Evolutionary conservation across 2,329 filamentous ascomycete genomes (phyloP).

Genomic region (Fusarium tupiense): DNA sequence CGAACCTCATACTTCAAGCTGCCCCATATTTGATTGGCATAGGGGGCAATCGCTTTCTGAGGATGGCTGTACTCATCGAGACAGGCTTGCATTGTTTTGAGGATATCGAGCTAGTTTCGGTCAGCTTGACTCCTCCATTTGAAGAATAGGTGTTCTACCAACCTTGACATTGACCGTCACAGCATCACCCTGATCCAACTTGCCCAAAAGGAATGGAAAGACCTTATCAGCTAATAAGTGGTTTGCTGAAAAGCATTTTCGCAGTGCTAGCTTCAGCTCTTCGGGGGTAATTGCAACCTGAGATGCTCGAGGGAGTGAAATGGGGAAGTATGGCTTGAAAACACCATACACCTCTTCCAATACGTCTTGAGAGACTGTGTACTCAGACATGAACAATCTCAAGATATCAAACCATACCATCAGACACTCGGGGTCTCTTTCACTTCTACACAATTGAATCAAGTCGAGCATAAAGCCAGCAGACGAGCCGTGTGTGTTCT

Average conservation of each 20-base stretch:
- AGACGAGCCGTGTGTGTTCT: slow-evolving; percentile 55
- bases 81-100: slow-evolving; percentile 65
- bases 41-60: slow-evolving; percentile 58
- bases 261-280: slow-evolving; percentile 63
- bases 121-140: slow-evolving; percentile 4
- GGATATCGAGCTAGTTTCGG: slow-evolving; percentile 58
- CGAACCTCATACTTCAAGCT: slow-evolving; percentile 72
- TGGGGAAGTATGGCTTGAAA: slow-evolving; percentile 70
- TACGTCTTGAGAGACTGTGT: slow-evolving; percentile 56
- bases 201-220: slow-evolving; percentile 65
- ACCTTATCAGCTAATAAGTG: slow-evolving; percentile 56
- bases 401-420: slow-evolving; percentile 66
- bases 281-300: slow-evolving; percentile 65
- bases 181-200: slow-evolving; percentile 67
- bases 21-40: slow-evolving; percentile 63
- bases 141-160: background rate
- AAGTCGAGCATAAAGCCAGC: slow-evolving; percentile 60
- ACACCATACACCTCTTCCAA: slow-evolving; percentile 62
- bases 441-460: slow-evolving; percentile 61
- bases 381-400: slow-evolving; percentile 56
- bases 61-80: slow-evolving; percentile 59
- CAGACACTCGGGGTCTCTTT: slow-evolving; percentile 67
- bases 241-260: slow-evolving; percentile 64
- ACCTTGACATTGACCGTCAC: slow-evolving; percentile 68
- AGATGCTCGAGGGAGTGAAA: slow-evolving; percentile 62